Base-by-base conservation (phyloP, 306 rosid species). In the Pyrus bretschneideri region DNA sequence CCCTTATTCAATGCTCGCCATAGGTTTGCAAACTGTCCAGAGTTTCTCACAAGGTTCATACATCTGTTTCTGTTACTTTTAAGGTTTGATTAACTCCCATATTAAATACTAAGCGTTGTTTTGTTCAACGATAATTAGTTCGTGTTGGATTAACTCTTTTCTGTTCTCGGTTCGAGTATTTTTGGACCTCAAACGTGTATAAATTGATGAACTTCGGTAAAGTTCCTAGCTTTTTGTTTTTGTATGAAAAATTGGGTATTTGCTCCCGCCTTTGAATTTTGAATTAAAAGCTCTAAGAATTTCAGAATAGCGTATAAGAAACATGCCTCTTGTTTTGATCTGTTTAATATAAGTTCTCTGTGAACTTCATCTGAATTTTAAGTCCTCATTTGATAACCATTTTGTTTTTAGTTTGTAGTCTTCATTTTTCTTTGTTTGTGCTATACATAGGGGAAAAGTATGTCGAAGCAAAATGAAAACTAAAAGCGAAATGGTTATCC, bases 41-140 rank as follows among this genome's bases (percentile, higher is more conserved):
- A 46, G 40, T 29, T 57, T 67, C 27, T 70, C 69, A 22, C 69
- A 64, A 81, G 80, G 80, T 81, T 75, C 2, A 35, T 19, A 40
- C 13, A 63, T 65, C 60, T 38, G 29, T 33, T 42, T 80, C 59
- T 58, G 71, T 62, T n/a, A 44, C 61, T 42, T 44, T 57, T 29
- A 51, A 4, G 55, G 21, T 40, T 51, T 51, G 55, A 17, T 33
- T 72, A 29, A 17, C 17, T 35, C 19, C 60, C 21, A 15, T 38
- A n/a, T 12, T 75, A 25, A 52, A 51, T 67, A 44, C 10, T 75
- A 45, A 31, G 57, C n/a, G 25, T 52, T 22, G 4, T 25, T 38
- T 54, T 18, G 52, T 51, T 51, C 55, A 5, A 51, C 35, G 23
- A n/a, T 67, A 9, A 6, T 40, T 23, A 5, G 25, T 22, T 33